These are phyloP conservation scores for Salix dunnii DNA, from an alignment of 345 rosid species.

Conservation along the genomic window DNA sequence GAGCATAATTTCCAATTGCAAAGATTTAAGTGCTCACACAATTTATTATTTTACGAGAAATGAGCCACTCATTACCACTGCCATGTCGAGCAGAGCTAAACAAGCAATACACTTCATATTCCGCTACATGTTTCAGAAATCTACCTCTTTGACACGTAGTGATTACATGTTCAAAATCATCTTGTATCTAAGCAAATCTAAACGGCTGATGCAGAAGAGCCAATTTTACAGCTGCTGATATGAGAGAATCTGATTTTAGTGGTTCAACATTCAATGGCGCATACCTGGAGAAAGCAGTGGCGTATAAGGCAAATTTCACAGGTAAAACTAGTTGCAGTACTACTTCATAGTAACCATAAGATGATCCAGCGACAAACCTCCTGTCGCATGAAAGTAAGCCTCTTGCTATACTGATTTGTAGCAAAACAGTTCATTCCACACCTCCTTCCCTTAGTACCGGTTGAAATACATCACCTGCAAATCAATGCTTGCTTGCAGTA, in stretches of 20 bases:
- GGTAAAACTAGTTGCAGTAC: slow-evolving; percentile 30
- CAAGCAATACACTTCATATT: neutral
- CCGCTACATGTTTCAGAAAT: neutral
- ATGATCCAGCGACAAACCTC: neutral
- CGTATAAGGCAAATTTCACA: slow-evolving; percentile 84
- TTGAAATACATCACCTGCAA: neutral
- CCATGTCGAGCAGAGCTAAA: neutral
- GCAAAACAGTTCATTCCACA: neutral
- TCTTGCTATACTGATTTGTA: neutral
- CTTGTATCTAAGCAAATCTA: slow-evolving; percentile 15
- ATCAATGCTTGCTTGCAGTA: neutral
- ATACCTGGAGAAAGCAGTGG: slow-evolving; percentile 92
- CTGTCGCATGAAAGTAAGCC: neutral
- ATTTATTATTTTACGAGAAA: neutral
- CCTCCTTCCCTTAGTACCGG: neutral
- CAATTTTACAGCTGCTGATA: slow-evolving; percentile 91
- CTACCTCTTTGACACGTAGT: neutral
- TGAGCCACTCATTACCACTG: neutral
- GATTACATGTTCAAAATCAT: neutral
- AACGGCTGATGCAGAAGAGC: slow-evolving; percentile 70
- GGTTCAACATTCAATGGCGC: slow-evolving; percentile 96
- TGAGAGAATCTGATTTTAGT: slow-evolving; percentile 92
- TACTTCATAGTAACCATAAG: neutral
- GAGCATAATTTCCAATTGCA: neutral
- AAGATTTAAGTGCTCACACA: too few species aligned